These are phyloP conservation scores for Gaeumannomyces tritici DNA, from an alignment of 2,329 filamentous ascomycete species.

Conservation along the genomic window DNA sequence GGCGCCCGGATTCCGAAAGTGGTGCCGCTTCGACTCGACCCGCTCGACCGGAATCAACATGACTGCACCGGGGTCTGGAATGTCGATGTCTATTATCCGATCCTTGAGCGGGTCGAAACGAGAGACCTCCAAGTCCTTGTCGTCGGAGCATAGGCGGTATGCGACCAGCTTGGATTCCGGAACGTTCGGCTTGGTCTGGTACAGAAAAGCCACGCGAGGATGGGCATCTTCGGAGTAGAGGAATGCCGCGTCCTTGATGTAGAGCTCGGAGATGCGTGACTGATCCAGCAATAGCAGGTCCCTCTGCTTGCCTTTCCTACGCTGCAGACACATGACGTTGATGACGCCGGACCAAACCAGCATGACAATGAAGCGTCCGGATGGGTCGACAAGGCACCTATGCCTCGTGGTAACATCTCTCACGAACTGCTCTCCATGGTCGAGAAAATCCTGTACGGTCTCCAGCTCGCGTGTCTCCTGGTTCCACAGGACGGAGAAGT, in stretches of 20 bases:
- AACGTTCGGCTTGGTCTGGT: slow-evolving; percentile 41
- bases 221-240: slow-evolving; percentile 48
- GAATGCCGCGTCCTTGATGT: slow-evolving; percentile 48
- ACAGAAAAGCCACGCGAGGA: slow-evolving; percentile 48
- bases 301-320: slow-evolving; percentile 31
- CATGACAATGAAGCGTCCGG: slow-evolving; percentile 49
- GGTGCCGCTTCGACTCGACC: slow-evolving; percentile 48
- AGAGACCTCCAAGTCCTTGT: slow-evolving; percentile 43
- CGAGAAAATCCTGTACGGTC: slow-evolving; percentile 40
- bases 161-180: slow-evolving; percentile 46
- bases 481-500: slow-evolving; percentile 87
- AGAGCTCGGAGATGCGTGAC: slow-evolving; percentile 48
- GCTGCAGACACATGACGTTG: slow-evolving; percentile 41
- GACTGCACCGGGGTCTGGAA: slow-evolving; percentile 45
- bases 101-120: slow-evolving; percentile 46
- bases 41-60: slow-evolving; percentile 54
- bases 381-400: slow-evolving; percentile 75
- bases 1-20: slow-evolving; percentile 43
- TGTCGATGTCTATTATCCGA: slow-evolving; percentile 42
- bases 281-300: slow-evolving; percentile 42
- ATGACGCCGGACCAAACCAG: slow-evolving; percentile 52
- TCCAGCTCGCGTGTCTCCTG: slow-evolving; percentile 38
- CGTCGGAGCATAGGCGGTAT: slow-evolving; percentile 49
- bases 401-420: slow-evolving; percentile 76
- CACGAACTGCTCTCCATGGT: slow-evolving; percentile 49